These are phyloP conservation scores for Leccinum pellstonianum DNA, from an alignment of 768 basidiomycete genomes.

Conservation along the genomic window DNA sequence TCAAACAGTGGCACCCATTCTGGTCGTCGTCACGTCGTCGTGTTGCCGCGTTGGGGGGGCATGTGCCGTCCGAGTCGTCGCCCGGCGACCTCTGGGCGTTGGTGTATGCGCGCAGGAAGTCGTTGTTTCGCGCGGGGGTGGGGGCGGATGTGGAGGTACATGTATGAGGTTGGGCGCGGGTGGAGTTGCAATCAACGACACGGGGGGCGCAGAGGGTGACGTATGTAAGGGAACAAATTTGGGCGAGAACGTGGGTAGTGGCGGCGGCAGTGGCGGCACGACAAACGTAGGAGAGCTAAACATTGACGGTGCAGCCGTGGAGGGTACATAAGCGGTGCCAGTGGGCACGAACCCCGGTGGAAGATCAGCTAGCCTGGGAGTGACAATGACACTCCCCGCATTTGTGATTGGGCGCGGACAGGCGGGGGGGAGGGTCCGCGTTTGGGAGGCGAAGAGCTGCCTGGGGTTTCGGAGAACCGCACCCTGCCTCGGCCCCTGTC, in stretches of 20 bases:
- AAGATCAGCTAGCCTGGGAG: constrained; percentile 19
- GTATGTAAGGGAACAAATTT: constrained; percentile 23
- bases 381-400: constrained; percentile 13
- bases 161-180: constrained; percentile 7
- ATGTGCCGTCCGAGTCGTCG: too few species aligned
- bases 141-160: constrained; percentile 20
- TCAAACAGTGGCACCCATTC: constrained; percentile 33
- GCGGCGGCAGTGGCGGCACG: constrained; percentile 22
- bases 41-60: too few species aligned
- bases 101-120: too few species aligned
- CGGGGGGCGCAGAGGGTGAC: constrained; percentile 1
- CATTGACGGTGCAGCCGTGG: constrained; percentile 3
- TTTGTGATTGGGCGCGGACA: constrained; percentile 1
- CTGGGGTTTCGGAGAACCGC: constrained; percentile 22
- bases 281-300: constrained; percentile 14
- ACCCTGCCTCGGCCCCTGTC: constrained; percentile 8
- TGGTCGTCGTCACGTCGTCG: too few species aligned
- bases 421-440: constrained; percentile 12
- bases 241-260: constrained; percentile 11
- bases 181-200: too few species aligned
- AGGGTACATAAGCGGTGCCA: constrained; percentile 16
- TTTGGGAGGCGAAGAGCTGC: constrained; percentile 13
- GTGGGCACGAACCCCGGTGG: constrained; percentile 33
- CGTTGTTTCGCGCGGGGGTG: constrained; percentile 15
- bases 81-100: too few species aligned